These are phyloP conservation scores for Aspergillus versicolor DNA, from an alignment of 2,329 filamentous ascomycete species.

Conservation along the genomic window DNA sequence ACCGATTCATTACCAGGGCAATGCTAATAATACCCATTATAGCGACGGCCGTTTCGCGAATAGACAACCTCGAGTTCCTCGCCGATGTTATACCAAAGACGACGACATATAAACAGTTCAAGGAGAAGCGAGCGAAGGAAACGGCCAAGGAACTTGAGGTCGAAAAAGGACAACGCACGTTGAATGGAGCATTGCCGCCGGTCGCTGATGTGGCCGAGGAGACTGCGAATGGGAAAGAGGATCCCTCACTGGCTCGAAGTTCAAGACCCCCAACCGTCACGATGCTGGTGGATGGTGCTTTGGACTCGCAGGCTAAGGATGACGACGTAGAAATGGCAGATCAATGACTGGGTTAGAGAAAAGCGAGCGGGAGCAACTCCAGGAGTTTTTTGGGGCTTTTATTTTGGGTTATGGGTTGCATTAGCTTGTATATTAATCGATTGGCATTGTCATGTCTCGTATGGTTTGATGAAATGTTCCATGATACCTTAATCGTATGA, in stretches of 20 bases:
- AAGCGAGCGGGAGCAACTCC: background rate
- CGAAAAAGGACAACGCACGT: slow-evolving; percentile 40
- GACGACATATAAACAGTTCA: slow-evolving; percentile 74
- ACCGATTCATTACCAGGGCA: background rate
- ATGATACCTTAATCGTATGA: background rate
- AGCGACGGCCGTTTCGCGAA: slow-evolving; percentile 82
- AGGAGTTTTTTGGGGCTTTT: slow-evolving; percentile 11
- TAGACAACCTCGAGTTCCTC: slow-evolving; percentile 94
- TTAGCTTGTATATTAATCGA: slow-evolving; percentile 1
- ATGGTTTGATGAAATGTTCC: slow-evolving; percentile 2
- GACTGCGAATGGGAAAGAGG: slow-evolving; percentile 18
- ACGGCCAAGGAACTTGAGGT: slow-evolving; percentile 28
- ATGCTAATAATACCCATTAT: slow-evolving; percentile 14
- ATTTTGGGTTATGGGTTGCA: slow-evolving; percentile 8
- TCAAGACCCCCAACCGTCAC: slow-evolving; percentile 44
- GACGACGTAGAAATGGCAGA: slow-evolving; percentile 60
- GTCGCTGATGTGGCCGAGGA: slow-evolving; percentile 25
- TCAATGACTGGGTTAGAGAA: slow-evolving; percentile 6
- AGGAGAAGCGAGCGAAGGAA: slow-evolving; percentile 56
- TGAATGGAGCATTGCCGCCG: slow-evolving; percentile 29
- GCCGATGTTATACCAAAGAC: slow-evolving; percentile 88
- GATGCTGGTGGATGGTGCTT: slow-evolving; percentile 55
- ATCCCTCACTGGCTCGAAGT: slow-evolving; percentile 21
- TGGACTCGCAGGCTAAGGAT: slow-evolving; percentile 41
- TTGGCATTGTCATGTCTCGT: background rate